These are phyloP conservation scores for Aurifilum marmelostoma DNA, from an alignment of 2,329 filamentous ascomycete genomes.

Conservation along the genomic window DNA sequence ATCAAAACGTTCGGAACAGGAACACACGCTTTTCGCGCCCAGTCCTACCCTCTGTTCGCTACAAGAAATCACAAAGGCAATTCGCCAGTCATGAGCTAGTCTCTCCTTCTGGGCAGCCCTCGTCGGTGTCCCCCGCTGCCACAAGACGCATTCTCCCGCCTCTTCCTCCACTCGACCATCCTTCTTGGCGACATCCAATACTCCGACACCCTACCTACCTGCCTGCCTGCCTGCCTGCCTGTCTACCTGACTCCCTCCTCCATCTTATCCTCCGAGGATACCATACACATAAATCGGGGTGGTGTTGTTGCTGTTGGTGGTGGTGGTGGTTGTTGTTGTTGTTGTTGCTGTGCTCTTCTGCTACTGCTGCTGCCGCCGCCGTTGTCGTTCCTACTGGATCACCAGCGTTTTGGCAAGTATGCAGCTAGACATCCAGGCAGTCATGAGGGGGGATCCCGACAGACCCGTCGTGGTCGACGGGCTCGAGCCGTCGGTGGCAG, in stretches of 20 bases:
- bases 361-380: no score
- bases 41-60: neutral
- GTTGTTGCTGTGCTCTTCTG: no score
- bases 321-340: neutral
- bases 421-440: neutral
- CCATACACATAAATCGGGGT: neutral
- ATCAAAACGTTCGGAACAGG: neutral
- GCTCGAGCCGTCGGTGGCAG: conserved; percentile 10
- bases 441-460: conserved; percentile 16
- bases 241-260: no score
- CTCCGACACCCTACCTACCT: neutral
- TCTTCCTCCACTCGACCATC: neutral
- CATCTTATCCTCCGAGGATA: neutral
- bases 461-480: conserved; percentile 11
- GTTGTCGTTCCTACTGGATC: no score
- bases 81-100: neutral
- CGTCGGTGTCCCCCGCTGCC: neutral
- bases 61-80: neutral
- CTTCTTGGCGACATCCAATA: neutral
- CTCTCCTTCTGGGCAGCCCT: neutral
- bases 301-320: neutral
- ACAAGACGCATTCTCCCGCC: neutral
- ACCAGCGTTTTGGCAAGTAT: neutral
- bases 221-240: no score
- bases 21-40: neutral